A percentile compares a stretch with the other conserved stretches of the same genome.
Evolutionary conservation across 768 basidiomycete species (phyloP).

Genomic region (Hygrocybe coccinea): DNA sequence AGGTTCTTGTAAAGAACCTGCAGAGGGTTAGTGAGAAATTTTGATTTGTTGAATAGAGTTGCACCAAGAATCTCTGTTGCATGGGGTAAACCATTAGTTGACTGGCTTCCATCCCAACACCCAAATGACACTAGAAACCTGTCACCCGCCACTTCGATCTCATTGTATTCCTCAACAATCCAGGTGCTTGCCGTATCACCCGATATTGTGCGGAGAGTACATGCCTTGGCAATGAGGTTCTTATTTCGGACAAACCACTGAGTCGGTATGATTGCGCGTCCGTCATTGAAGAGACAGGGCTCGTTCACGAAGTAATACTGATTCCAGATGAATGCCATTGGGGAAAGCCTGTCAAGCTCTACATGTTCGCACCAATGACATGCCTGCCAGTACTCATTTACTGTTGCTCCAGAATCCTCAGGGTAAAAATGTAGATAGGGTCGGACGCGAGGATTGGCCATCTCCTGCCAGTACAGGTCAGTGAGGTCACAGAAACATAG

Average conservation of each 20-base stretch:
- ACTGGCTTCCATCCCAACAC: not conserved
- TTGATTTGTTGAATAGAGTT: slow-evolving; percentile 2
- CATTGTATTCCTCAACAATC: slow-evolving; percentile 12
- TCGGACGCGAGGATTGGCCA: slow-evolving; percentile 33
- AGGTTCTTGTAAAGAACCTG: not conserved
- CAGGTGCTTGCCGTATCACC: slow-evolving; percentile 10
- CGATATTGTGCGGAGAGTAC: slow-evolving; percentile 10
- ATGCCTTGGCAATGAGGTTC: slow-evolving; percentile 17
- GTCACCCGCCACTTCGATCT: slow-evolving; percentile 7
- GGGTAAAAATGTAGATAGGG: slow-evolving; percentile 30
- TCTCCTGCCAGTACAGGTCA: slow-evolving; percentile 25
- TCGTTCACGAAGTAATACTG: slow-evolving; percentile 29
- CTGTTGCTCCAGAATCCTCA: slow-evolving; percentile 24
- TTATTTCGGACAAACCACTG: slow-evolving; percentile 20
- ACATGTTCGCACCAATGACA: slow-evolving; percentile 28
- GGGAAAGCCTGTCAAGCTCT: slow-evolving; percentile 18
- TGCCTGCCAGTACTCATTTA: slow-evolving; percentile 23
- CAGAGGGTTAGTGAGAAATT: not conserved
- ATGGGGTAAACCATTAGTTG: slow-evolving; percentile 7
- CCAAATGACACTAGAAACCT: slow-evolving; percentile 6
- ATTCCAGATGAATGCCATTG: slow-evolving; percentile 21
- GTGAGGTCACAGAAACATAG: not conserved
- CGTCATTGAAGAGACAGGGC: slow-evolving; percentile 20
- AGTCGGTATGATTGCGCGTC: slow-evolving; percentile 17
- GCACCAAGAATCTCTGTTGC: slow-evolving; percentile 14